Evolutionary conservation across 2,329 filamentous ascomycete species (phyloP), one percentile per base, ranked within the genome.

Genomic region (Aotearoamyces nothofagi): DNA sequence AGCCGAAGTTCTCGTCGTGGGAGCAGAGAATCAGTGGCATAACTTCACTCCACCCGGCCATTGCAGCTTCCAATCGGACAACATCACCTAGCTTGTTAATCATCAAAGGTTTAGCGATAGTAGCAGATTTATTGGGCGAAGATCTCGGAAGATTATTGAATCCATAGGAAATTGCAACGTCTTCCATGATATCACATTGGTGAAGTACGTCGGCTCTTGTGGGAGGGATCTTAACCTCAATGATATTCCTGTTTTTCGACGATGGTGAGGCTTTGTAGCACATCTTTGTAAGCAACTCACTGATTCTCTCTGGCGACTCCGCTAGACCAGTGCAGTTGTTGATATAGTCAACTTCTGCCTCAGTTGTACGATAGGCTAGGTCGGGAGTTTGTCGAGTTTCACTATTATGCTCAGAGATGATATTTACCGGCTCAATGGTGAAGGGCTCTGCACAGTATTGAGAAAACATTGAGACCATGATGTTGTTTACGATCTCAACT

Each of bases 111-210:
- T 83, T 78, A 26, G 82, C 92, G 36, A 94, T 73, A 5, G 83
- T 90, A 31, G 78, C 79, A 14, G 80, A 78, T 49, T 84, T 86
- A 54, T 76, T 84, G 6, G 86, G 84, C 47, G 87, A 83, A 27
- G 78, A 74, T 29, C 84, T 77, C 1, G 87, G 86, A 11, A 98
- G 75, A 38, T 80, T 83, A 65, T 98, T 98, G 69, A 93, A 98
- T 40, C 92, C 90, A 53, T 96, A 94, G 30, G 83, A 84, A 39
- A 98, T 90, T 22, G 84, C 90, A 12, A 92, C 76, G 50, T 98
- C 92, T 58, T 98, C 90, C 87, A 98, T 98, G 42, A 98, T 81
- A 51, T 98, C 90, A 45, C 84, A 92, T 50, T 94, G 80, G 55
- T 98, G 90, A 17, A 98, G 73, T 23, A 98, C 78, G 53, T 98